Conservation (phyloP, 257 asterid genomes). For the Plantago elongata region DNA sequence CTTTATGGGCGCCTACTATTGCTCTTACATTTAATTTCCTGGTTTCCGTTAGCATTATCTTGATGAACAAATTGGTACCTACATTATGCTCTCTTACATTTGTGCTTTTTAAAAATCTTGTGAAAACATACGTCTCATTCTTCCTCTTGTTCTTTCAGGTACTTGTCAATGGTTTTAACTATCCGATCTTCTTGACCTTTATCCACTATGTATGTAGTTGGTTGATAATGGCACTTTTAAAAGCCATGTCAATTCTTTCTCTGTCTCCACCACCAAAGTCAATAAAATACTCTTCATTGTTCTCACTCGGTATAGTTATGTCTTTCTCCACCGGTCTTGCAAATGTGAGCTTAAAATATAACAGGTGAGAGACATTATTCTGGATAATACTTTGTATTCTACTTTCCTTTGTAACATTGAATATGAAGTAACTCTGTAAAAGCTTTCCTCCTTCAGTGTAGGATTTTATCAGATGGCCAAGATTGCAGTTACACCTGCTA, state of each 20-base stretch:
- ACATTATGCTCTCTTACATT: constrained; percentile 12
- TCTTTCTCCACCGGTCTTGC: constrained; percentile 99
- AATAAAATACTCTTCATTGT: constrained; percentile 58
- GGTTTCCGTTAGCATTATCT: constrained; percentile 82
- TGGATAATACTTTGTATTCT: not conserved
- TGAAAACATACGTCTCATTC: constrained; percentile 11
- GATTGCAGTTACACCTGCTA: constrained; percentile 96
- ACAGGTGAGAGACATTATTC: constrained; percentile 54
- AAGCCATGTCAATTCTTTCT: constrained; percentile 67
- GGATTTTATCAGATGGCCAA: constrained; percentile 99
- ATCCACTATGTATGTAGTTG: constrained; percentile 90
- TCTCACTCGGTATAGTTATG: constrained; percentile 96
- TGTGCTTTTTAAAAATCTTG: not conserved
- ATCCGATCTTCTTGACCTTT: constrained; percentile 84
- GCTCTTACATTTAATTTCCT: constrained; percentile 87
- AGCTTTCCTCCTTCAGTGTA: constrained; percentile 47
- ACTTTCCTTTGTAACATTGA: constrained; percentile 1
- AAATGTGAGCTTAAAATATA: constrained; percentile 91
- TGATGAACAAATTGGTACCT: constrained; percentile 91
- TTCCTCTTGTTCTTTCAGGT: constrained; percentile 46
- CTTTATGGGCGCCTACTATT: constrained; percentile 65
- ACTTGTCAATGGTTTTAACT: constrained; percentile 85
- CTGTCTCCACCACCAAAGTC: constrained; percentile 77
- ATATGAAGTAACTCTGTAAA: constrained; percentile 20
- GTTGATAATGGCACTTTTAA: constrained; percentile 82